phyloP scores from a whole-genome alignment of 140 eudicot genomes.

The Cichorium intybus region DNA sequence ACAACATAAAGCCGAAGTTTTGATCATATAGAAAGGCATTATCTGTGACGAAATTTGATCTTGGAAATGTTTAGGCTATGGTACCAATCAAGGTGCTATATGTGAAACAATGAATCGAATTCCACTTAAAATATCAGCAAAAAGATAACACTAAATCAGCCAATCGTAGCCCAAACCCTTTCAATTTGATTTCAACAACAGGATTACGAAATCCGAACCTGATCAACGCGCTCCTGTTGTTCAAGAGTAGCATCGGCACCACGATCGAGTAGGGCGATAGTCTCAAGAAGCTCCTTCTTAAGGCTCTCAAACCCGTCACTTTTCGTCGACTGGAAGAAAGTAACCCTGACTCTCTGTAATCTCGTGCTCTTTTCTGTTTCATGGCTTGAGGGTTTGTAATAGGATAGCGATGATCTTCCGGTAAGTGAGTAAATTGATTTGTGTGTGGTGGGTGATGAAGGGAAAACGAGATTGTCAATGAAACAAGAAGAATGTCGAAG shows the following conservation, averaged over 20 bases:
- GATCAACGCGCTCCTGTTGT: constrained; percentile 46
- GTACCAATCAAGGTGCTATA: too few relatives aligned
- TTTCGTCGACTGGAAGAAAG: constrained; percentile 39
- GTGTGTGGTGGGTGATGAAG: not conserved
- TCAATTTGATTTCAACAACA: not conserved
- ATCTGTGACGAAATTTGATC: not conserved
- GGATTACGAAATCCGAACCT: constrained; percentile 29
- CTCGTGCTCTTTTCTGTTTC: constrained; percentile 14
- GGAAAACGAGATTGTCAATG: not conserved
- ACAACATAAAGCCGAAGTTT: constrained; percentile 24
- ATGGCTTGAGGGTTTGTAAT: not conserved
- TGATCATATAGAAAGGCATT: too few relatives aligned
- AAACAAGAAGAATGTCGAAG: constrained; percentile 4
- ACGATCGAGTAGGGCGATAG: constrained; percentile 63
- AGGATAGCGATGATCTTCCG: not conserved
- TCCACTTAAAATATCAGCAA: not conserved
- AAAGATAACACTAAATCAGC: not conserved
- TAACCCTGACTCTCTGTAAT: constrained; percentile 31
- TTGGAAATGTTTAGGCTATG: not conserved
- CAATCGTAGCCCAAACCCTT: not conserved
- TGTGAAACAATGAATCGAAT: not conserved
- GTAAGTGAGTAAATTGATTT: constrained; percentile 6
- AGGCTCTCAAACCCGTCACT: constrained; percentile 35
- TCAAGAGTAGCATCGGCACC: constrained; percentile 56
- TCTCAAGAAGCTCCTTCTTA: constrained; percentile 55